Evolutionary conservation across 768 basidiomycete genomes (phyloP).

Genomic region (Boletellus ananiceps): DNA sequence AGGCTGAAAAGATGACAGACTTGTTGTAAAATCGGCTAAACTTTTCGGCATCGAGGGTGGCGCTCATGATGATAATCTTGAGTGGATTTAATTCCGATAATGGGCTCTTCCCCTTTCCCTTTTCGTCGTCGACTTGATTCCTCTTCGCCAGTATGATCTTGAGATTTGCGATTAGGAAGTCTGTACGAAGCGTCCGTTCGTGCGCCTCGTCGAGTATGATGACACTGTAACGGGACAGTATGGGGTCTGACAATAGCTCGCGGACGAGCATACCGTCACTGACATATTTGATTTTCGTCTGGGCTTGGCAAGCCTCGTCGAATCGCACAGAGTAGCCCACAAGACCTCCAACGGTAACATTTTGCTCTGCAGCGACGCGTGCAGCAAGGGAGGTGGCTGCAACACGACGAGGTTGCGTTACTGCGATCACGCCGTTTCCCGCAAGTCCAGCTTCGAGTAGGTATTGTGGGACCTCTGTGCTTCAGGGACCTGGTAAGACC

Average conservation of each 20-base stretch:
- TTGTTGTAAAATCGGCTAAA: conserved; percentile 84
- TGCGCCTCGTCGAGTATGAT: conserved; percentile 96
- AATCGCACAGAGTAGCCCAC: conserved; percentile 97
- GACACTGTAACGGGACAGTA: conserved; percentile 78
- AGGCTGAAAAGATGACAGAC: conserved; percentile 41
- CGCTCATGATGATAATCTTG: conserved; percentile 96
- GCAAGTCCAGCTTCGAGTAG: conserved; percentile 78
- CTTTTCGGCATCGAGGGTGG: conserved; percentile 92
- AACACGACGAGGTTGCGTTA: conserved; percentile 93
- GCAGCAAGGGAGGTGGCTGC: conserved; percentile 93
- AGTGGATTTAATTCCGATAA: conserved; percentile 52
- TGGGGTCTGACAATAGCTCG: conserved; percentile 77
- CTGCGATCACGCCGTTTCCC: conserved; percentile 71
- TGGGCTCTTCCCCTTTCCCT: conserved; percentile 39
- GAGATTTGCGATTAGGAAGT: conserved; percentile 85
- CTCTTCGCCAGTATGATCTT: conserved; percentile 73
- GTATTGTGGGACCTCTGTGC: conserved; percentile 92
- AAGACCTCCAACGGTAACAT: conserved; percentile 59
- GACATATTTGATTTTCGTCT: conserved; percentile 91
- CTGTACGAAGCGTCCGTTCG: conserved; percentile 91
- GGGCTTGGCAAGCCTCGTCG: conserved; percentile 67
- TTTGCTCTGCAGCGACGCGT: conserved; percentile 85
- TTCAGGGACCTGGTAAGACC: conserved; percentile 26
- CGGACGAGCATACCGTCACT: conserved; percentile 98
- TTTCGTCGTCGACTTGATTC: conserved; percentile 46